Base-by-base conservation (phyloP, 2,329 filamentous ascomycete species). In the Teratosphaeria zuluensis region DNA sequence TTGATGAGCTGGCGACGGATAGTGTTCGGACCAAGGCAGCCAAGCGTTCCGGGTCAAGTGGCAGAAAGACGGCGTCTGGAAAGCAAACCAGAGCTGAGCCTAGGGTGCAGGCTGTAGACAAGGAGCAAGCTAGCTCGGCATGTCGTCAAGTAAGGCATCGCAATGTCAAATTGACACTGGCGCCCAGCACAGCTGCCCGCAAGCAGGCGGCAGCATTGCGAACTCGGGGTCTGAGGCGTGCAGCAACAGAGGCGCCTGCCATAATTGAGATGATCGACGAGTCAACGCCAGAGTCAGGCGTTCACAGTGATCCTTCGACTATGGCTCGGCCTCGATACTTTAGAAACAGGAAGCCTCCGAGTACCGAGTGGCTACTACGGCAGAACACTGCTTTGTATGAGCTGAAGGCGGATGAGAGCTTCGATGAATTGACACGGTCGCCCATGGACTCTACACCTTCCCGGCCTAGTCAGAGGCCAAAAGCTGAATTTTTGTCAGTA, bases 111-210 rank as follows among this genome's bases (percentile, higher is more conserved):
- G 19, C 42, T 2, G 28, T 57, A 11, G 55, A 62, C 19, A 54
- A 56, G 32, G 54, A 60, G 19, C 28, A 58, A 32, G 59, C 60
- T 8, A 51, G 16, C 4, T 59, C 61, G 12, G 52, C 53, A 19
- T 63, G 58, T 30, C 42, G 55, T 7, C 32, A 21, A 24, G 30
- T 33, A 31, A 56, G 51, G 24, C 38, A 35, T 9, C 8, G 21
- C 11, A 57, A 55, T 53, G 7, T 56, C 14, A 31, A 46, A 16
- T n/a, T 65, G 24, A 59, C 61, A n/a, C 19, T 54, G 12, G 58
- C 59, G 21, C 64, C 63, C 3, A 64, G 64, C 56, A 28, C 53
- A 6, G 63, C 62, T 8, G 64, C 59, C 21, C 52, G 64, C 4
- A 56, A 53, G n/a, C 46, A 56, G 28, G 61, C 64, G n/a, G 64